A percentile compares a stretch with the other conserved stretches of the same genome.
Evolutionary conservation across 1,139 yeast genomes (phyloP).

Genomic region (Pichia sorboxylosa): DNA sequence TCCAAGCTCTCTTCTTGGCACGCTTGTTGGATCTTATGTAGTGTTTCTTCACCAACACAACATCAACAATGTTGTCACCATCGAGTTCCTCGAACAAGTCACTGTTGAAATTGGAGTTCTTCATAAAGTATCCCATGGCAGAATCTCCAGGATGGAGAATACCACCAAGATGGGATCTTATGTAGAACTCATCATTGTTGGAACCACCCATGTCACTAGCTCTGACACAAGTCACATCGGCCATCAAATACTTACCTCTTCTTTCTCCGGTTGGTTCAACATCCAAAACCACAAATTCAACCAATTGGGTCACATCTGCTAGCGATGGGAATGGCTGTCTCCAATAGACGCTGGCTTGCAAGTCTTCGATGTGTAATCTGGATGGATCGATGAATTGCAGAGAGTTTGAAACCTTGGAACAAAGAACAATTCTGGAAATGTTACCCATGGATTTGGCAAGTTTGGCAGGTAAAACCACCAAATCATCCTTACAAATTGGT

Average conservation of each 20-base stretch:
- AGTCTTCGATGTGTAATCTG: slow-evolving; percentile 71
- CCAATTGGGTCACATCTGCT: slow-evolving; percentile 62
- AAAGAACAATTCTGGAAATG: slow-evolving; percentile 71
- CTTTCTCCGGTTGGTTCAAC: slow-evolving; percentile 86
- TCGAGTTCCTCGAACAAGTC: slow-evolving; percentile 71
- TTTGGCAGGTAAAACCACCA: slow-evolving; percentile 78
- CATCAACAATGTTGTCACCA: slow-evolving; percentile 66
- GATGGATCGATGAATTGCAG: slow-evolving; percentile 79
- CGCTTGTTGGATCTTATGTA: slow-evolving; percentile 73
- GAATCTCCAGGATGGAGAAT: slow-evolving; percentile 93
- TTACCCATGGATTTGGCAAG: slow-evolving; percentile 80
- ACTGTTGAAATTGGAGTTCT: slow-evolving; percentile 78
- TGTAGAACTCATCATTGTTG: slow-evolving; percentile 58
- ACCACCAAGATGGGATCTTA: slow-evolving; percentile 87
- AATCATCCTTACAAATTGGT: slow-evolving; percentile 95
- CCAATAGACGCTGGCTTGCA: slow-evolving; percentile 74
- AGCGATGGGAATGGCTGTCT: slow-evolving; percentile 73
- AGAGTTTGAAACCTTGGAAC: slow-evolving; percentile 72
- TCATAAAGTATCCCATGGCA: slow-evolving; percentile 77
- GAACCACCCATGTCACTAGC: slow-evolving; percentile 77
- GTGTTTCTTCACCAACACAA: slow-evolving; percentile 80
- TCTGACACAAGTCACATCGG: slow-evolving; percentile 84
- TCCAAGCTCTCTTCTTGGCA: slow-evolving; percentile 81
- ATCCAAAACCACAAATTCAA: slow-evolving; percentile 86
- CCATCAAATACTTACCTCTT: slow-evolving; percentile 72